These are phyloP conservation scores for Biscogniauxia mediterranea DNA, from an alignment of 2,329 filamentous ascomycete species.

Conservation along the genomic window DNA sequence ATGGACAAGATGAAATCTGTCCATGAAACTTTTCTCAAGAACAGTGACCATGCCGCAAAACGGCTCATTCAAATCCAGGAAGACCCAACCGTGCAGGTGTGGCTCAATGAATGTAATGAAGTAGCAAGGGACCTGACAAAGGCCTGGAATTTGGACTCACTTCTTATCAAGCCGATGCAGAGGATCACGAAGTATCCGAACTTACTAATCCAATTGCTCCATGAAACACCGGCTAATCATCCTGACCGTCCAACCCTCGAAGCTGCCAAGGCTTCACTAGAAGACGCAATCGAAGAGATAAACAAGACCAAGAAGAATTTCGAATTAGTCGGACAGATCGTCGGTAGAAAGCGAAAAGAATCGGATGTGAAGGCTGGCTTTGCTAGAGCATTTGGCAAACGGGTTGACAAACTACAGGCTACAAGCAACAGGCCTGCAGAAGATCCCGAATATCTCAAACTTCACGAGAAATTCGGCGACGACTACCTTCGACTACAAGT, in stretches of 20 bases:
- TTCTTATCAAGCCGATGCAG: conserved; percentile 97
- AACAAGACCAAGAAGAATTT: conserved; percentile 96
- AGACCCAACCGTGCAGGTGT: conserved; percentile 68
- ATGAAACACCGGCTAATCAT: conserved; percentile 77
- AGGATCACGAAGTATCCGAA: conserved; percentile 92
- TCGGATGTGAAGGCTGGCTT: conserved; percentile 83
- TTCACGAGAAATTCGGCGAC: conserved; percentile 85
- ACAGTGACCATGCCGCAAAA: conserved; percentile 61
- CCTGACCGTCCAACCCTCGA: conserved; percentile 71
- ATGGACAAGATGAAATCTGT: conserved; percentile 59
- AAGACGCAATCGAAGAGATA: conserved; percentile 76
- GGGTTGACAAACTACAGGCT: conserved; percentile 79
- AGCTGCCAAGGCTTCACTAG: conserved; percentile 50
- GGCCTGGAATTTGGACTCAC: conserved; percentile 91
- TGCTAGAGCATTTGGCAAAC: conserved; percentile 85
- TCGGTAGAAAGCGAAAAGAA: conserved; percentile 81
- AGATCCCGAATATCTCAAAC: conserved; percentile 75
- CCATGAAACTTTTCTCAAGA: conserved; percentile 62
- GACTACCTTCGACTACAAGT: conserved; percentile 92
- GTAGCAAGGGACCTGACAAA: conserved; percentile 89
- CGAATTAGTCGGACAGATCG: conserved; percentile 86
- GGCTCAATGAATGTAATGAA: conserved; percentile 90
- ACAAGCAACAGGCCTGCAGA: conserved; percentile 61
- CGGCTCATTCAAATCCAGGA: conserved; percentile 61
- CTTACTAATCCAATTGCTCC: conserved; percentile 74